Conservation (phyloP, 2,329 filamentous ascomycete genomes). For the Rhexocercosporidium sp. region DNA sequence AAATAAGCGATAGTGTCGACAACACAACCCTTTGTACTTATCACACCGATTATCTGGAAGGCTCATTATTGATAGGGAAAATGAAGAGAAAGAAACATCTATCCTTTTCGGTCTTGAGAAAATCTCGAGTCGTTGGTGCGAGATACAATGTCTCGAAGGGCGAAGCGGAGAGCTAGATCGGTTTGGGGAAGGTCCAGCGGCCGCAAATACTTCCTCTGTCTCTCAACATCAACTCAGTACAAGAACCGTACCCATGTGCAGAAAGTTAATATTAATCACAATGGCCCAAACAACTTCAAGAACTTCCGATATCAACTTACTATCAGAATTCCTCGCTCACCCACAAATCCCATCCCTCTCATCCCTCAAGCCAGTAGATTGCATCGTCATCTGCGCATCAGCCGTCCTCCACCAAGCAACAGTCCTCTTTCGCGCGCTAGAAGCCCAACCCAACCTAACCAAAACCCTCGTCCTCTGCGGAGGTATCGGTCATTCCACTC, state of each 20-base stretch:
- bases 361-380: conserved; percentile 40
- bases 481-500: conserved; percentile 52
- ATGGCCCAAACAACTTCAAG: background rate
- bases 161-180: background rate
- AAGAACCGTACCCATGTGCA: background rate
- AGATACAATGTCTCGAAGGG: background rate
- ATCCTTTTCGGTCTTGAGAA: no score
- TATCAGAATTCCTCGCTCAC: conserved; percentile 41
- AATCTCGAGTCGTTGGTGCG: background rate
- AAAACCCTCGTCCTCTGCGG: conserved; percentile 49
- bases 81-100: no score
- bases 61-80: no score
- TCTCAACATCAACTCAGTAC: background rate
- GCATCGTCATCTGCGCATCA: conserved; percentile 48
- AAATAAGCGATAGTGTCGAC: no score
- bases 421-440: conserved; percentile 43
- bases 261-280: background rate
- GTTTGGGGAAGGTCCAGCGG: background rate
- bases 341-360: conserved; percentile 35
- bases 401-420: conserved; percentile 46
- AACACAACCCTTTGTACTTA: no score
- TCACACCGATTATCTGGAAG: no score
- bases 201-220: background rate
- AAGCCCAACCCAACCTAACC: conserved; percentile 40
- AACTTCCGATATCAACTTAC: conserved; percentile 39